Evolutionary conservation across 352 stramenopile genomes (phyloP).

Genomic region (Globisporangium nodosum): DNA sequence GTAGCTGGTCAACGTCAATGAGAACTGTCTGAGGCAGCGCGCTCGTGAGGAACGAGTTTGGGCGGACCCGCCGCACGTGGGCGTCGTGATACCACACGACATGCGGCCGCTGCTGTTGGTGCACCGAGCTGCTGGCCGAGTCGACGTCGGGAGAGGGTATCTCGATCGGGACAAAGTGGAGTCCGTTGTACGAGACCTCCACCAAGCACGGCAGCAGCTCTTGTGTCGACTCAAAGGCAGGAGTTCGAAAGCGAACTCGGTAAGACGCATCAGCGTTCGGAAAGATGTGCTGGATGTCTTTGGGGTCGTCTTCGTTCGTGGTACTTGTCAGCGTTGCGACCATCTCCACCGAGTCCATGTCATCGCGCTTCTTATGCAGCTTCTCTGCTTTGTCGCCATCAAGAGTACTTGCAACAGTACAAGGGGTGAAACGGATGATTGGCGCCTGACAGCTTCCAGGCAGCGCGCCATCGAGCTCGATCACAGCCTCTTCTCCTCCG

Average conservation of each 20-base stretch:
- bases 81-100: slow-evolving; percentile 45
- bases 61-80: slow-evolving; percentile 24
- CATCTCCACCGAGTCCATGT: neutral
- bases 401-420: slow-evolving; percentile 1
- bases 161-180: slow-evolving; percentile 33
- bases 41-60: slow-evolving; percentile 49
- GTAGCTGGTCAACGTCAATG: slow-evolving; percentile 32
- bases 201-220: slow-evolving; percentile 29
- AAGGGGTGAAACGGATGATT: slow-evolving; percentile 34
- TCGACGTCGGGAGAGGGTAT: slow-evolving; percentile 10
- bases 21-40: slow-evolving; percentile 32
- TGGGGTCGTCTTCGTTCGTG: neutral
- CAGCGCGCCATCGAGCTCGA: slow-evolving; percentile 37
- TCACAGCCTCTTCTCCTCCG: slow-evolving; percentile 24
- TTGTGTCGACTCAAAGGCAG: slow-evolving; percentile 14
- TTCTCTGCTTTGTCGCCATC: neutral
- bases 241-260: slow-evolving; percentile 21
- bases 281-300: neutral
- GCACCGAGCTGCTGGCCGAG: neutral
- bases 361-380: neutral
- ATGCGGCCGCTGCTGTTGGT: slow-evolving; percentile 16
- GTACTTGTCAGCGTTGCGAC: neutral
- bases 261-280: too few species aligned
- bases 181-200: slow-evolving; percentile 58
- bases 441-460: slow-evolving; percentile 23